phyloP scores from a whole-genome alignment of 768 basidiomycete genomes.

The Bullera alba region DNA sequence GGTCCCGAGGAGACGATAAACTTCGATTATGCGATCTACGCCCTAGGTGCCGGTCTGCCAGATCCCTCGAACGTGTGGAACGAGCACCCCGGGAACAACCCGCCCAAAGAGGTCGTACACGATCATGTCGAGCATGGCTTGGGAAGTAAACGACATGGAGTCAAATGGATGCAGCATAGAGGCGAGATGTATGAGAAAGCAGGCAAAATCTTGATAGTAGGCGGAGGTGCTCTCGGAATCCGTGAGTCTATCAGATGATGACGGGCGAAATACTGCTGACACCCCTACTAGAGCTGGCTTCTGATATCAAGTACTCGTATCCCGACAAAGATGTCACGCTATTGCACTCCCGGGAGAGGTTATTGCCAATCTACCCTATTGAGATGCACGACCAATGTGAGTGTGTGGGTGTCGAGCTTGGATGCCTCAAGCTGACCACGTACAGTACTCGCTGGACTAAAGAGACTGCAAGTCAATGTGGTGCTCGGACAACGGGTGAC shows the following conservation, averaged over 20 bases:
- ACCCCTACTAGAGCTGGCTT: conserved; percentile 40
- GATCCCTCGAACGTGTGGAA: conserved; percentile 42
- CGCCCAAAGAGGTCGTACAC: conserved; percentile 7
- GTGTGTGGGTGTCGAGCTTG: conserved; percentile 7
- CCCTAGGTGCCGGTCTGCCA: conserved; percentile 40
- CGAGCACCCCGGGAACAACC: conserved; percentile 18
- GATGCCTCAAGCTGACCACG: not conserved
- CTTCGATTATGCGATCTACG: conserved; percentile 43
- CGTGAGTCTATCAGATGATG: conserved; percentile 27
- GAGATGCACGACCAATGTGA: conserved; percentile 42
- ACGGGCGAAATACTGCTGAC: conserved; percentile 1
- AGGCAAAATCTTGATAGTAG: conserved; percentile 45
- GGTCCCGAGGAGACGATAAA: conserved; percentile 36
- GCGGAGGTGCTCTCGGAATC: conserved; percentile 48
- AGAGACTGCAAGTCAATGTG: conserved; percentile 33
- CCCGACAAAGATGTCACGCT: conserved; percentile 45
- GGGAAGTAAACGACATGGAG: conserved; percentile 42
- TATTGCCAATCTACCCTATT: conserved; percentile 45
- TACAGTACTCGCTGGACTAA: conserved; percentile 28
- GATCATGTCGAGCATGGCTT: conserved; percentile 10
- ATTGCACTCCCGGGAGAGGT: conserved; percentile 43
- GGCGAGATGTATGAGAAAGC: conserved; percentile 34
- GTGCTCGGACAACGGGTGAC: conserved; percentile 36
- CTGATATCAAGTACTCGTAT: conserved; percentile 46
- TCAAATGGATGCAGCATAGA: conserved; percentile 39